These are phyloP conservation scores for Datisca glomerata DNA, from an alignment of 306 rosid genomes.

Conservation along the genomic window DNA sequence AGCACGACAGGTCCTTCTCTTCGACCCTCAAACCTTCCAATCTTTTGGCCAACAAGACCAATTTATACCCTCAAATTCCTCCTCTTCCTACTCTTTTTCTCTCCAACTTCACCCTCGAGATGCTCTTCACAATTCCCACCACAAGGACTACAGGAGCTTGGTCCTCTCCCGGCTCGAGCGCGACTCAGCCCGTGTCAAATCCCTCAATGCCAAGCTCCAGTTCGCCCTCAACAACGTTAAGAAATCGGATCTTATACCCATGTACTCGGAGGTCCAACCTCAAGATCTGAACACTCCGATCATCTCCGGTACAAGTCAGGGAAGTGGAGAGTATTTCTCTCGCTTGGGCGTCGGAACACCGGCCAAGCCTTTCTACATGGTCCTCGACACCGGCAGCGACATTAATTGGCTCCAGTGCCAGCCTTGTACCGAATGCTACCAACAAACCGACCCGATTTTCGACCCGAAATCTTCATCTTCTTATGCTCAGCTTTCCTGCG, in stretches of 20 bases:
- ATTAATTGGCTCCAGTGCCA: conserved; percentile 83
- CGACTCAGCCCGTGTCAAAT: conserved; percentile 65
- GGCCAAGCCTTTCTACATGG: conserved; percentile 51
- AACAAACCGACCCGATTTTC: conserved; percentile 71
- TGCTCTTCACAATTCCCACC: conserved; percentile 20
- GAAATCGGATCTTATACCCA: conserved; percentile 38
- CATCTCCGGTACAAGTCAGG: conserved; percentile 48
- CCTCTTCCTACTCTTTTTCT: conserved; percentile 16
- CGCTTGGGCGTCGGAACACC: conserved; percentile 67
- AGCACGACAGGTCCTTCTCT: conserved; percentile 39
- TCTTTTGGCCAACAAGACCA: conserved; percentile 11
- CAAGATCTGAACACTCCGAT: conserved; percentile 58
- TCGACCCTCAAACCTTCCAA: conserved; percentile 14
- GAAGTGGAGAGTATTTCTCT: conserved; percentile 91
- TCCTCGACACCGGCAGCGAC: conserved; percentile 85
- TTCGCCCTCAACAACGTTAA: conserved; percentile 21
- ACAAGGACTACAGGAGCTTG: conserved; percentile 33
- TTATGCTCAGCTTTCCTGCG: conserved; percentile 39
- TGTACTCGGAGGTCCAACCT: conserved; percentile 27
- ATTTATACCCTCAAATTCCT: neutral
- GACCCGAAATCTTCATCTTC: conserved; percentile 48
- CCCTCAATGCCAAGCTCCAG: conserved; percentile 36
- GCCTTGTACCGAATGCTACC: conserved; percentile 83
- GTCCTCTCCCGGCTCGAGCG: conserved; percentile 42
- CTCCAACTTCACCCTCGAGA: conserved; percentile 43